phyloP scores from a whole-genome alignment of 441 rosid species.

The Populus hybrid region DNA sequence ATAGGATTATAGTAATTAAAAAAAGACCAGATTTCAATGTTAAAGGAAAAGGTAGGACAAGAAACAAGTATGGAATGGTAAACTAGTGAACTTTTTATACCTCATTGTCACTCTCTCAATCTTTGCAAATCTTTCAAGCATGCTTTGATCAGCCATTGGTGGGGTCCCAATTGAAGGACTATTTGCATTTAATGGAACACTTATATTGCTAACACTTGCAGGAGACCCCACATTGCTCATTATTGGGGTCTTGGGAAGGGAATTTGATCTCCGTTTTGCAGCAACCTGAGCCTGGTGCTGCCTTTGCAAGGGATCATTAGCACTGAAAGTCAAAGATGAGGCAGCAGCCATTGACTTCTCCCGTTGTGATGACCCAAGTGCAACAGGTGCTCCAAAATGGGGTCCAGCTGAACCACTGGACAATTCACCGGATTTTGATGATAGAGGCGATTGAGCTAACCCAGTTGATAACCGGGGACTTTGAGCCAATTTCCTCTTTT shows the following conservation, averaged over 20 bases:
- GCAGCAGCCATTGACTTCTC: conserved; percentile 71
- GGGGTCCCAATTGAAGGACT: conserved; percentile 89
- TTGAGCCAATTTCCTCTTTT: conserved; percentile 71
- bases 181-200: conserved; percentile 58
- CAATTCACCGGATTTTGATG: conserved; percentile 97
- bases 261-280: conserved; percentile 72
- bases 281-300: conserved; percentile 67
- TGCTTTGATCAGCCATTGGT: conserved; percentile 55
- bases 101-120: conserved; percentile 67
- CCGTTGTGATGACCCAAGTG: conserved; percentile 62
- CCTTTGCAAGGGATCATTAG: conserved; percentile 72
- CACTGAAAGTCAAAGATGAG: conserved; percentile 72
- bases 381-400: conserved; percentile 59
- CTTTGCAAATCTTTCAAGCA: conserved; percentile 82
- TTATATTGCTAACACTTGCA: conserved; percentile 77
- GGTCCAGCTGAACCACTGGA: conserved; percentile 86
- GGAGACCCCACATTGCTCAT: conserved; percentile 91
- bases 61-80: conserved; percentile 2
- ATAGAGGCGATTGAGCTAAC: conserved; percentile 84
- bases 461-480: conserved; percentile 89
- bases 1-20: not conserved
- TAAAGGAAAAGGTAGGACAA: not conserved
- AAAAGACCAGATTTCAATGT: not conserved
- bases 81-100: conserved; percentile 35
- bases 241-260: conserved; percentile 66